These are phyloP conservation scores for Fomitopsis schrenkii DNA, from an alignment of 1,284 basidiomycete genomes.

Conservation along the genomic window DNA sequence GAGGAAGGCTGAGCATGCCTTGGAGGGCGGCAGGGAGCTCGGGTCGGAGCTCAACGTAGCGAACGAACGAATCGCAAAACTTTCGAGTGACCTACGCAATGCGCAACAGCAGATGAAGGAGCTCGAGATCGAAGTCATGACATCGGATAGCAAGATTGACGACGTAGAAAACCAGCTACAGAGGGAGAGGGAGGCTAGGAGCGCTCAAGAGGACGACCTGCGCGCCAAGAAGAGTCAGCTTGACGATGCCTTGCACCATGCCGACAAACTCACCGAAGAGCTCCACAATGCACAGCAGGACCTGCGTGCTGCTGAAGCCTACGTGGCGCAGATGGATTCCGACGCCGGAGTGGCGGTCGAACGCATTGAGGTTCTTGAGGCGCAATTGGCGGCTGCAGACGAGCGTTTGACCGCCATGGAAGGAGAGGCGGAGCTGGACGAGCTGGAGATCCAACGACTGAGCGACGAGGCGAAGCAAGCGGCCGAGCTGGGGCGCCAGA, in stretches of 20 bases:
- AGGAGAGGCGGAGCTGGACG: slow-evolving; percentile 41
- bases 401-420: slow-evolving; percentile 43
- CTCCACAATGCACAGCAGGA: slow-evolving; percentile 30
- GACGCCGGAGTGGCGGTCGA: slow-evolving; percentile 41
- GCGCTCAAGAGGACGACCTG: slow-evolving; percentile 33
- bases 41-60: slow-evolving; percentile 61
- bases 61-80: slow-evolving; percentile 50
- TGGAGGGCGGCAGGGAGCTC: slow-evolving; percentile 59
- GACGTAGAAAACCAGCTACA: slow-evolving; percentile 50
- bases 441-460: slow-evolving; percentile 45
- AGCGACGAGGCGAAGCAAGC: slow-evolving; percentile 50
- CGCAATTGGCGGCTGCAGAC: slow-evolving; percentile 41
- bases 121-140: slow-evolving; percentile 50
- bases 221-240: slow-evolving; percentile 28
- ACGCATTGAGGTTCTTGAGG: slow-evolving; percentile 49
- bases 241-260: slow-evolving; percentile 14
- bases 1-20: slow-evolving; percentile 53
- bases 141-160: slow-evolving; percentile 44
- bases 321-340: slow-evolving; percentile 54
- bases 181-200: slow-evolving; percentile 38
- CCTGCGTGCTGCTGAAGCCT: slow-evolving; percentile 40
- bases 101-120: slow-evolving; percentile 53
- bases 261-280: slow-evolving; percentile 24
- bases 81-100: slow-evolving; percentile 51
- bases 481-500: slow-evolving; percentile 51